These are phyloP conservation scores for Rubroboletus satanas DNA, from an alignment of 768 basidiomycete species.

Conservation along the genomic window DNA sequence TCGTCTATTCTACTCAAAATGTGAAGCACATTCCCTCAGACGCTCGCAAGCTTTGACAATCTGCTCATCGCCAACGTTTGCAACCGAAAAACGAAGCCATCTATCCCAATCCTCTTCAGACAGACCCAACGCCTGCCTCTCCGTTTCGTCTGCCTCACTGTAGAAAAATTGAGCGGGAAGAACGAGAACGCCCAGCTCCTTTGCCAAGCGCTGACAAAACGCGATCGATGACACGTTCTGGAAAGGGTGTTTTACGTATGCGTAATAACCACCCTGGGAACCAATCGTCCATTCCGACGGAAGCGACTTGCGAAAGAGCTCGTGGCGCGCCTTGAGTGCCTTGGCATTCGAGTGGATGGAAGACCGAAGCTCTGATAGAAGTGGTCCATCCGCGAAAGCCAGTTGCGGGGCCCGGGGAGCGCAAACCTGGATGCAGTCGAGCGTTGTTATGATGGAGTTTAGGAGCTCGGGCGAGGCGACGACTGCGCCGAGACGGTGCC, in stretches of 20 bases:
- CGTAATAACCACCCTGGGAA: conserved; percentile 71
- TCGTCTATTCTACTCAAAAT: conserved; percentile 35
- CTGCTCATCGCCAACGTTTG: conserved; percentile 69
- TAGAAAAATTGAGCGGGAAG: conserved; percentile 67
- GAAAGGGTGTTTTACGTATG: conserved; percentile 72
- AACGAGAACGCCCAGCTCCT: conserved; percentile 58
- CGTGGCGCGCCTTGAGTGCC: conserved; percentile 49
- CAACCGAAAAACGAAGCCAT: conserved; percentile 79
- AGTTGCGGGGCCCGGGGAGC: conserved; percentile 69
- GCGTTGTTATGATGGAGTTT: conserved; percentile 46
- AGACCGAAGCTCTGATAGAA: conserved; percentile 49
- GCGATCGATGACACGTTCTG: conserved; percentile 40
- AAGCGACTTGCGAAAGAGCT: conserved; percentile 49
- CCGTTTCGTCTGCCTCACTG: conserved; percentile 11
- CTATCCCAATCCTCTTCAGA: conserved; percentile 42
- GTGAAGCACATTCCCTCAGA: conserved; percentile 36
- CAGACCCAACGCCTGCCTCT: conserved; percentile 19
- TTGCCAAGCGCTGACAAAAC: conserved; percentile 58
- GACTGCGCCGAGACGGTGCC: conserved; percentile 74
- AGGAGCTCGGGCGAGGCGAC: conserved; percentile 57
- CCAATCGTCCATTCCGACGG: conserved; percentile 58
- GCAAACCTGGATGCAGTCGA: conserved; percentile 81
- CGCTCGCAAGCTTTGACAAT: conserved; percentile 51
- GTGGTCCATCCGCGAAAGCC: conserved; percentile 49
- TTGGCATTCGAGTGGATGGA: conserved; percentile 51